Evolutionary conservation across 768 basidiomycete species (phyloP).

Genomic region (Glaciozyma antarctica): DNA sequence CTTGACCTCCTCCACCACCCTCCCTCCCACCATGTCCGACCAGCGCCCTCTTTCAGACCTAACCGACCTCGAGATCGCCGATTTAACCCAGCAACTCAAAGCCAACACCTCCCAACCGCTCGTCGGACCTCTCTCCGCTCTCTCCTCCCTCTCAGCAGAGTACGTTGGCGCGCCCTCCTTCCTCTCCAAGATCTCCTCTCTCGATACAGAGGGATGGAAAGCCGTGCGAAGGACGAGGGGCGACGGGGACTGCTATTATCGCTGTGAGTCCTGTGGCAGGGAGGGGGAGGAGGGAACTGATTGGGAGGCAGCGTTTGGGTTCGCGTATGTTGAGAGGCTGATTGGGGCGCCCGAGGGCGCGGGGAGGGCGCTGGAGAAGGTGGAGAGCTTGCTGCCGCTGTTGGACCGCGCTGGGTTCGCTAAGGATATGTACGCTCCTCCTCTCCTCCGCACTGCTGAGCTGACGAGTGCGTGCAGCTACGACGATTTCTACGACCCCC

Average conservation of each 20-base stretch:
- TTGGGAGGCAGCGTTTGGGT: conserved; percentile 56
- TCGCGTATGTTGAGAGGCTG: conserved; percentile 62
- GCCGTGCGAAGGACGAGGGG: conserved; percentile 64
- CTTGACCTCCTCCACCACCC: not conserved
- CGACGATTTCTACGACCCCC: conserved; percentile 59
- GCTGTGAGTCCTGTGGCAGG: conserved; percentile 45
- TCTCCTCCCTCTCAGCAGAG: conserved; percentile 37
- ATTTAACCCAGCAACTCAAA: conserved; percentile 22
- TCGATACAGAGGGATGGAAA: conserved; percentile 55
- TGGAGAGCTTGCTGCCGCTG: conserved; percentile 46
- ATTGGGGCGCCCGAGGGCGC: conserved; percentile 40
- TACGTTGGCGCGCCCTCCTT: conserved; percentile 43
- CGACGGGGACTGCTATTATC: conserved; percentile 76
- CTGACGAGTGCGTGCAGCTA: conserved; percentile 24
- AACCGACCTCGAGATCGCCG: conserved; percentile 28
- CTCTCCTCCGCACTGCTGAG: not conserved
- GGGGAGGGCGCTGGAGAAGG: conserved; percentile 45
- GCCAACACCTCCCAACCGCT: conserved; percentile 34
- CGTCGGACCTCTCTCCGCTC: conserved; percentile 38
- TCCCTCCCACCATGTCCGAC: not conserved
- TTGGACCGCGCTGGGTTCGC: conserved; percentile 21
- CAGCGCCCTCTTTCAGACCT: conserved; percentile 17
- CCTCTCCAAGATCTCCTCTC: conserved; percentile 63
- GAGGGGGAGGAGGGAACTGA: not conserved
- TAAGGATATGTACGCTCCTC: conserved; percentile 8